Conservation (phyloP, 2,329 filamentous ascomycete species). For the Fusarium torreyae region DNA sequence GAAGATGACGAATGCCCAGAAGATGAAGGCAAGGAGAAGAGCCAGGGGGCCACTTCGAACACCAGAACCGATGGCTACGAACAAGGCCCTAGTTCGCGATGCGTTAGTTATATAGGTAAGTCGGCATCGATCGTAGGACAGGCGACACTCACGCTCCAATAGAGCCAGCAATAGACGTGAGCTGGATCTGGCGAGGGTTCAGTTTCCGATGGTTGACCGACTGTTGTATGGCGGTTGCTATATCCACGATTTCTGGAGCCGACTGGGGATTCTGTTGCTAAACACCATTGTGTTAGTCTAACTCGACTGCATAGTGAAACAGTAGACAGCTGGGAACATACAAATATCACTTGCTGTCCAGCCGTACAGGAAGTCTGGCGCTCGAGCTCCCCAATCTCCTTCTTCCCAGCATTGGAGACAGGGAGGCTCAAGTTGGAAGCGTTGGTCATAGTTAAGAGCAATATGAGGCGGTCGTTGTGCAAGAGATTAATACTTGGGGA, state of each 20-base stretch:
- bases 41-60: background rate
- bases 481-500: too few species aligned
- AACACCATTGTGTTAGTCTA: background rate
- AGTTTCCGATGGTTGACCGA: constrained; percentile 5
- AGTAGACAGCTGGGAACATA: background rate
- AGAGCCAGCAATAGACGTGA: background rate
- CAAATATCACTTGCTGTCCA: background rate
- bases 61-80: background rate
- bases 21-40: constrained; percentile 1
- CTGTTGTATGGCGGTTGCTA: background rate
- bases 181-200: constrained; percentile 6
- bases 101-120: background rate
- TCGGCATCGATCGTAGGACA: too few species aligned
- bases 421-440: background rate
- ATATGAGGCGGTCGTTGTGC: background rate
- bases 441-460: background rate
- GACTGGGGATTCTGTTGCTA: background rate
- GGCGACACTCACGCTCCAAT: constrained; percentile 3
- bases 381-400: background rate
- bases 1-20: background rate
- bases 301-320: background rate
- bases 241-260: background rate
- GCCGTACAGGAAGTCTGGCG: background rate
- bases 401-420: background rate
- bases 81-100: background rate